Evolutionary conservation across 345 rosid species (phyloP).

Genomic region (Boechera divaricarpa): DNA sequence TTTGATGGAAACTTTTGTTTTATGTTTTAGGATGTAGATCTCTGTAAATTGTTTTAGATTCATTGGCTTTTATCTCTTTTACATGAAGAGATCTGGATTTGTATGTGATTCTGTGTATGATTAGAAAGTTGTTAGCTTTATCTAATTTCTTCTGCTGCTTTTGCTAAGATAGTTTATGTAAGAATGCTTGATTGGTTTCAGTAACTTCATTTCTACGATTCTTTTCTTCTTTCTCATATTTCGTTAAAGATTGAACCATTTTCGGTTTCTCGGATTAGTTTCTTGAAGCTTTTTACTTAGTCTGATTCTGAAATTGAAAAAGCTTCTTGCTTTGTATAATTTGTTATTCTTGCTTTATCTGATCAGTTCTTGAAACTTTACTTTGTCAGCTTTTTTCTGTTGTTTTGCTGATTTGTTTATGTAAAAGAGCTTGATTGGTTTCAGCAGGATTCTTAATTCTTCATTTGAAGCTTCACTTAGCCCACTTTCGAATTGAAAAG

Average conservation of each 20-base stretch:
- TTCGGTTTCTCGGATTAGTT: not conserved
- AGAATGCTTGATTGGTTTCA: conserved; percentile 6
- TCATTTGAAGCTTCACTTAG: not conserved
- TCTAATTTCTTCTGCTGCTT: not conserved
- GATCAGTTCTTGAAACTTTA: too few species aligned
- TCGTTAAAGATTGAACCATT: not conserved
- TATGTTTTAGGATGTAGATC: conserved; percentile 4
- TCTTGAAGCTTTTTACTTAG: too few species aligned
- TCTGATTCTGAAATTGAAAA: too few species aligned
- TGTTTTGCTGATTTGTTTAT: too few species aligned
- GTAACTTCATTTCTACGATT: conserved; percentile 12
- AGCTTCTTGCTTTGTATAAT: too few species aligned
- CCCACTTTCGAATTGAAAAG: not conserved
- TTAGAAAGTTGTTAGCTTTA: not conserved
- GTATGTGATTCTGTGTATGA: not conserved
- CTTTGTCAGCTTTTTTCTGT: too few species aligned
- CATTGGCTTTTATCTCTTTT: conserved; percentile 5
- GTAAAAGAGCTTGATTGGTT: not conserved
- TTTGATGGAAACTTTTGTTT: not conserved
- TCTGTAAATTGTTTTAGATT: not conserved
- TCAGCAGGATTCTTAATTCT: not conserved
- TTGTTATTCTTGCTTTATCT: too few species aligned
- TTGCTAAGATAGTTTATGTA: not conserved
- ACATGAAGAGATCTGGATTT: conserved; percentile 22
- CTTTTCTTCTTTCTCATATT: not conserved